phyloP scores from a whole-genome alignment of 352 stramenopile genomes.

The Pythium dissotocum region DNA sequence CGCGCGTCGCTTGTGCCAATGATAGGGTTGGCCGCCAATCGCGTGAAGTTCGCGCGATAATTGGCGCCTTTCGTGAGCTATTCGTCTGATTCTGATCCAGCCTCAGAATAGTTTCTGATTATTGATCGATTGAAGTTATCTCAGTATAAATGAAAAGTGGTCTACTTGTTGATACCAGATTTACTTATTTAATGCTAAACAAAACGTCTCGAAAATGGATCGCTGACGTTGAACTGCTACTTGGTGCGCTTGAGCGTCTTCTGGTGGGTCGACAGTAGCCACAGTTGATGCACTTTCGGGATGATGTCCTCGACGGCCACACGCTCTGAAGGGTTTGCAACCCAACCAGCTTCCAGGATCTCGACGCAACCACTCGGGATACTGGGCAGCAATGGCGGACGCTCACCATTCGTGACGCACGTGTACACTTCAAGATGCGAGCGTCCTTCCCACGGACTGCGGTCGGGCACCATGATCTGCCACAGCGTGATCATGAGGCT shows the following conservation, averaged over 20 bases:
- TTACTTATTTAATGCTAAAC: too few species aligned
- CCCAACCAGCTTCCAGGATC: constrained; percentile 75
- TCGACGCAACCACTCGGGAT: constrained; percentile 73
- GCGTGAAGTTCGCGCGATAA: too few species aligned
- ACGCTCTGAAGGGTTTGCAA: constrained; percentile 68
- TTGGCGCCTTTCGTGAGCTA: too few species aligned
- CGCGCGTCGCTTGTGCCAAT: too few species aligned
- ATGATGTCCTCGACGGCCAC: constrained; percentile 78
- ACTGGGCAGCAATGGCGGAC: constrained; percentile 62
- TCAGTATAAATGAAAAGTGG: not conserved
- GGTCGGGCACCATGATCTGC: constrained; percentile 83
- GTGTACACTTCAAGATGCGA: constrained; percentile 84
- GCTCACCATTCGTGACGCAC: constrained; percentile 66
- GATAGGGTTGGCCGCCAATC: too few species aligned
- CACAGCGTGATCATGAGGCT: constrained; percentile 87
- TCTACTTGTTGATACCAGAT: too few species aligned
- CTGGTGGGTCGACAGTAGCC: constrained; percentile 75
- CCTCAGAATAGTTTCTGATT: too few species aligned
- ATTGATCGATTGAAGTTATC: not conserved
- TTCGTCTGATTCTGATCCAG: too few species aligned
- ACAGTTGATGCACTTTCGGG: constrained; percentile 72
- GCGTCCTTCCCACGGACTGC: constrained; percentile 71
- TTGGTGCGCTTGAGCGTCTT: constrained; percentile 75
- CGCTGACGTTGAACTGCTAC: too few species aligned
- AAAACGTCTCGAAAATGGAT: too few species aligned